phyloP scores from a whole-genome alignment of 2,329 filamentous ascomycete species.

The Penicillium palitans region DNA sequence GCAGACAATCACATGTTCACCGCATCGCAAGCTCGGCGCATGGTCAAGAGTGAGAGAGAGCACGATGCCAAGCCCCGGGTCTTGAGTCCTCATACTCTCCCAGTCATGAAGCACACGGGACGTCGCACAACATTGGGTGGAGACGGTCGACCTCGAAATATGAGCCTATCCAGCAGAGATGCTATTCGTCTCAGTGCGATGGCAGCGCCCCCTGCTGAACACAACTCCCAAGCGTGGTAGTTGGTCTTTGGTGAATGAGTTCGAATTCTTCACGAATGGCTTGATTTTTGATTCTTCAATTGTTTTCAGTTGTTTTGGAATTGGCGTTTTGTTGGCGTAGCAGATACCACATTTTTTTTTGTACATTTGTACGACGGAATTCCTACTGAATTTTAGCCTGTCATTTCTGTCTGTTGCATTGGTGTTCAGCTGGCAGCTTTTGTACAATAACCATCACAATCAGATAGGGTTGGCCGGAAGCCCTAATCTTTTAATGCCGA shows the following conservation, averaged over 20 bases:
- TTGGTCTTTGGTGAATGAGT: conserved; percentile 29
- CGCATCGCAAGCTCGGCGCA: conserved; percentile 64
- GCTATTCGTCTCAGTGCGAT: conserved; percentile 41
- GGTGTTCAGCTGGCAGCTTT: not conserved
- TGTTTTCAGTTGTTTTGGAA: conserved; percentile 20
- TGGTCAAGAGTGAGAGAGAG: conserved; percentile 64
- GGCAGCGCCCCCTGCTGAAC: conserved; percentile 37
- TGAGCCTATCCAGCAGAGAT: conserved; percentile 41
- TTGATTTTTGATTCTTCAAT: conserved; percentile 11
- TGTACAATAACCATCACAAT: not conserved
- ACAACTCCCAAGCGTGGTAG: conserved; percentile 30
- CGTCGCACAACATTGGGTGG: conserved; percentile 46
- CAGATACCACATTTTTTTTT: conserved; percentile 34
- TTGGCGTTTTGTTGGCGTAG: conserved; percentile 30
- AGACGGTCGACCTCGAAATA: conserved; percentile 43
- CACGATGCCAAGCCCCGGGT: conserved; percentile 57
- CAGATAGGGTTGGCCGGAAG: conserved; percentile 4
- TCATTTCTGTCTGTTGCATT: not conserved
- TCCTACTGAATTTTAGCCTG: not conserved
- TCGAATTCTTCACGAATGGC: conserved; percentile 11
- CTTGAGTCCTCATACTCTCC: conserved; percentile 60
- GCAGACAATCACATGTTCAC: conserved; percentile 63
- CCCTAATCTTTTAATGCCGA: conserved; percentile 4
- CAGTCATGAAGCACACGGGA: conserved; percentile 57
- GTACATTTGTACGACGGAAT: conserved; percentile 5